A percentile compares a stretch with the other conserved stretches of the same genome.
These are phyloP conservation scores for Candida succiphila DNA, from an alignment of 805 yeast genomes.

Conservation along the genomic window DNA sequence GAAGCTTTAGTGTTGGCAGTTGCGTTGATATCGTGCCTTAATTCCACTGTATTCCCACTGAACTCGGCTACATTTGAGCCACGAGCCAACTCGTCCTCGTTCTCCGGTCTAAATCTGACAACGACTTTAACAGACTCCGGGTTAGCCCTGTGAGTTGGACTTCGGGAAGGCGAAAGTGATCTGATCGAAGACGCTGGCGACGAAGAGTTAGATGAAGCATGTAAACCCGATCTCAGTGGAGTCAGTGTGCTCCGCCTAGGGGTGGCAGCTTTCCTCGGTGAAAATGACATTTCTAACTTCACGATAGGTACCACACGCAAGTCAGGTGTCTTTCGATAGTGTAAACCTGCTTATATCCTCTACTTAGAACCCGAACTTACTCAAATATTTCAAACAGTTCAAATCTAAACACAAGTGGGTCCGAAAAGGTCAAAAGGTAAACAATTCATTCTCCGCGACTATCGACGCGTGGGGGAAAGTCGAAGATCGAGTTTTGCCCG, in stretches of 20 bases:
- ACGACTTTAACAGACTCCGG: slow-evolving; percentile 47
- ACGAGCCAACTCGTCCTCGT: slow-evolving; percentile 20
- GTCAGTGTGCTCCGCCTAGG: not conserved
- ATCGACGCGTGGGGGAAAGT: too few relatives aligned
- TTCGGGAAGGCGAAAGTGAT: not conserved
- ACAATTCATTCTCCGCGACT: too few relatives aligned
- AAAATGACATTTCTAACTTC: too few relatives aligned
- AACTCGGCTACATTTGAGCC: slow-evolving; percentile 1
- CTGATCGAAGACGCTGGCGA: not conserved
- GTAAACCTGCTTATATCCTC: too few relatives aligned
- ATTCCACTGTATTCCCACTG: not conserved
- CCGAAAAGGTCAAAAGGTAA: too few relatives aligned
- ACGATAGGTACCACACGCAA: too few relatives aligned
- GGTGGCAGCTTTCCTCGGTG: too few relatives aligned
- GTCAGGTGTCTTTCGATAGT: too few relatives aligned
- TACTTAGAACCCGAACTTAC: too few relatives aligned
- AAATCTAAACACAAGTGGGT: too few relatives aligned
- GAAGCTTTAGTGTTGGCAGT: not conserved
- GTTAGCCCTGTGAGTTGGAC: not conserved
- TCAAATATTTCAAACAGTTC: too few relatives aligned
- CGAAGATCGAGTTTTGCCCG: too few relatives aligned
- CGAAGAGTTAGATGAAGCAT: not conserved
- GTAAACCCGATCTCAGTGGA: not conserved
- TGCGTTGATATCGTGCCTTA: not conserved
- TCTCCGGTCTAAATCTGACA: slow-evolving; percentile 62